A percentile compares a stretch with the other conserved stretches of the same genome.
These are phyloP conservation scores for Neurospora sp. DNA, from an alignment of 495 filamentous ascomycete species.

Conservation along the genomic window DNA sequence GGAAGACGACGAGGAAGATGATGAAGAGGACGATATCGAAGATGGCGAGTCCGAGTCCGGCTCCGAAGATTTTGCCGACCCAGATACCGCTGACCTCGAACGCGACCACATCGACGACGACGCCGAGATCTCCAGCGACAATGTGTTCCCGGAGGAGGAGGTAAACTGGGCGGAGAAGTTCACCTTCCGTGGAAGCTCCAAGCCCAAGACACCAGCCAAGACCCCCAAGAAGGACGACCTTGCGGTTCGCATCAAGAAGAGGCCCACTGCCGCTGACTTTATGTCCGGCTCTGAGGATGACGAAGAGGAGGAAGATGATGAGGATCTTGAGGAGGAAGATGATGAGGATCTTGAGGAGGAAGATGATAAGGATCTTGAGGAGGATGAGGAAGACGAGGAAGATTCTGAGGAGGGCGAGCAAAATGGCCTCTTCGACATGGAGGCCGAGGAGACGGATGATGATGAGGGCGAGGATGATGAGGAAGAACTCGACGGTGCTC, in stretches of 20 bases:
- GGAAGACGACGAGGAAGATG: conserved; percentile 32
- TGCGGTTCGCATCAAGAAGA: conserved; percentile 15
- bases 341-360: conserved; percentile 23
- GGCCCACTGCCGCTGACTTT: conserved; percentile 40
- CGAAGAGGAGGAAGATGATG: conserved; percentile 1
- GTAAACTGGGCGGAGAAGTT: conserved; percentile 39
- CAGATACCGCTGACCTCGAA: conserved; percentile 37
- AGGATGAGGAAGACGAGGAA: conserved; percentile 21
- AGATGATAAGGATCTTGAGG: too few relatives aligned
- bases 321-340: conserved; percentile 14
- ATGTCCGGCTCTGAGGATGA: conserved; percentile 39
- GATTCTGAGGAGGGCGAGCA: conserved; percentile 22
- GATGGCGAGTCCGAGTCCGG: conserved; percentile 18
- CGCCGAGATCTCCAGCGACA: conserved; percentile 52
- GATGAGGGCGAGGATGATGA: conserved; percentile 16
- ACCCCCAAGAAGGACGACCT: conserved; percentile 10
- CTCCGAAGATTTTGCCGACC: conserved; percentile 36
- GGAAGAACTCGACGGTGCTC: conserved; percentile 15
- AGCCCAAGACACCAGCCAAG: conserved; percentile 22
- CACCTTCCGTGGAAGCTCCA: conserved; percentile 44
- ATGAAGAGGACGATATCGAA: conserved; percentile 16
- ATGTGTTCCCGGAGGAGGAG: conserved; percentile 51
- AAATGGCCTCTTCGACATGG: background rate
- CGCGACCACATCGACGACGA: conserved; percentile 40
- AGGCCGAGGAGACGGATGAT: conserved; percentile 17